Evolutionary conservation across 2,329 filamentous ascomycete species (phyloP), one percentile per base, ranked within the genome.

Genomic region (Teratosphaeria zuluensis): DNA sequence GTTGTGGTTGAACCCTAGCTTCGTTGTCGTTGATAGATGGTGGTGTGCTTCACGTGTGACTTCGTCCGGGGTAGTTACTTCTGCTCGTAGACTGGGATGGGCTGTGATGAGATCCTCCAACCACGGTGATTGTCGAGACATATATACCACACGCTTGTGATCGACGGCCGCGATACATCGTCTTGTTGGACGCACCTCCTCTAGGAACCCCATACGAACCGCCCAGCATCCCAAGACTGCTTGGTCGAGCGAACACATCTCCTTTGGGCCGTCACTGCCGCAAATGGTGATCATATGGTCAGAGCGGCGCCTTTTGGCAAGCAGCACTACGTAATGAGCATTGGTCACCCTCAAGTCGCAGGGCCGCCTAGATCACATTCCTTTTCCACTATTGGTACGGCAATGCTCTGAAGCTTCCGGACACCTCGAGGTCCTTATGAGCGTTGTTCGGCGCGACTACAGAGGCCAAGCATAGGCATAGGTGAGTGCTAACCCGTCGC

Each of bases 371-470:
- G 1, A n/a, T 48, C 42, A 48, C 42, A n/a, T 48, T 48, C 16
- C n/a, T 5, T 11, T n/a, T 48, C 42, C 19, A n/a, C n/a, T n/a
- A 19, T 48, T 19, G 42, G 19, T 48, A 6, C 42, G 19, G 16
- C 42, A 19, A 21, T 19, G 6, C 9, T 48, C 42, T 16, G n/a
- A 48, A 48, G 42, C 42, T 48, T 8, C 19, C n/a, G n/a, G n/a
- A 8, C 42, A 21, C 42, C 42, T 19, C 19, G 16, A 71, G 75
- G 69, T 85, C 21, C 42, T 9, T 5, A 48, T 48, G 42, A 5
- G 42, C n/a, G 3, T 48, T 21, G n/a, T 8, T 21, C 16, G 42
- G 16, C 42, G n/a, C n/a, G 8, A 19, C 11, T 48, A 3, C 19
- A n/a, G 42, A 24, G 19, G 42, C 42, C 42, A 48, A 48, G 42